A percentile compares a stretch with the other conserved stretches of the same genome.
phyloP scores from a whole-genome alignment of 257 asterid species.

The Ocimum tenuiflorum region DNA sequence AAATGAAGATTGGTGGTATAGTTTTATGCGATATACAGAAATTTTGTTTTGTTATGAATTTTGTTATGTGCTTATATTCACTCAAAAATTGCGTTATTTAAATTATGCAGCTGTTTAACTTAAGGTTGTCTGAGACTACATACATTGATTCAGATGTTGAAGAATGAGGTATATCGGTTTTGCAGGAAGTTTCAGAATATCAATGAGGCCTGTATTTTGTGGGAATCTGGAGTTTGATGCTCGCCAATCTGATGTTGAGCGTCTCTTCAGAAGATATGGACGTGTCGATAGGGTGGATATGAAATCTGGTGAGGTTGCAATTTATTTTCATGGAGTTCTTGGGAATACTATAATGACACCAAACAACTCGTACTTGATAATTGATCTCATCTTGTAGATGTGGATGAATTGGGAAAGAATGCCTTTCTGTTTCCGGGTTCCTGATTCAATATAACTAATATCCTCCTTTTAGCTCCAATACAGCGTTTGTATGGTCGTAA shows the following conservation, averaged over 20 bases:
- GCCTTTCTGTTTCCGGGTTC: neutral
- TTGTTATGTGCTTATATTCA: neutral
- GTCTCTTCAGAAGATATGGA: conserved; percentile 82
- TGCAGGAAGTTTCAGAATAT: conserved; percentile 25
- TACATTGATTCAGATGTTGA: neutral
- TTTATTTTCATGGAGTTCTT: neutral
- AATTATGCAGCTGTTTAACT: neutral
- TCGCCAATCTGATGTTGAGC: conserved; percentile 78
- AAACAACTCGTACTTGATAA: neutral
- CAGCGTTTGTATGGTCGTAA: neutral
- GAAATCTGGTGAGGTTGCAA: conserved; percentile 65
- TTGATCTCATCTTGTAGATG: neutral
- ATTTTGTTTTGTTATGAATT: neutral
- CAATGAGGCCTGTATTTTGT: conserved; percentile 77
- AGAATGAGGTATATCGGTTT: neutral
- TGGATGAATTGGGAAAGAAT: neutral
- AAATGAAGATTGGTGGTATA: neutral
- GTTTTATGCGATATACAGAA: neutral
- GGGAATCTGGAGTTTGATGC: conserved; percentile 89
- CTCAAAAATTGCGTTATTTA: neutral
- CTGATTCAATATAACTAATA: neutral
- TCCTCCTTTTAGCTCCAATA: neutral
- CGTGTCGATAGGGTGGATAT: conserved; percentile 87
- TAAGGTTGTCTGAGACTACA: neutral
- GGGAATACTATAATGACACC: neutral